These are phyloP conservation scores for Parasitella parasitica DNA, from an alignment of 371 early-diverging fungal genomes.

Conservation along the genomic window DNA sequence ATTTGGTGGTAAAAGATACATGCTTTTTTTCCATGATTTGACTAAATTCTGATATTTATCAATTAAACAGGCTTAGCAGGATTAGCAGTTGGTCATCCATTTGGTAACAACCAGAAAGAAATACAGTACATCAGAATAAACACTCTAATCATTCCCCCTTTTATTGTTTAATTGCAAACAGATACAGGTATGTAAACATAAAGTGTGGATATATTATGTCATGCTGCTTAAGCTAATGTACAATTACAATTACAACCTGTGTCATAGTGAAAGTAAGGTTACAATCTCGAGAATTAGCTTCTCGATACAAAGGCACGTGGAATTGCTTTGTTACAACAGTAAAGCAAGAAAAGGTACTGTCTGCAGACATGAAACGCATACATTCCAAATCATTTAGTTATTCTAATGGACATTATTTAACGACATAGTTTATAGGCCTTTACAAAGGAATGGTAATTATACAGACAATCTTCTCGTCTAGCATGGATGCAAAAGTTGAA, in stretches of 20 bases:
- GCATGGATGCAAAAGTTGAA: neutral
- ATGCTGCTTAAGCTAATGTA: neutral
- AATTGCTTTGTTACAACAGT: slow-evolving; percentile 61
- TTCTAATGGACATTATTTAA: neutral
- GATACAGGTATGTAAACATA: slow-evolving; percentile 36
- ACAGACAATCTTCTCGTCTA: too few species aligned
- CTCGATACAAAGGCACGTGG: slow-evolving; percentile 61
- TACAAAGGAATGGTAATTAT: slow-evolving; percentile 69
- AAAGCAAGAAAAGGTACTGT: slow-evolving; percentile 58
- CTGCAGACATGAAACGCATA: neutral
- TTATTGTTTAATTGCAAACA: slow-evolving; percentile 3
- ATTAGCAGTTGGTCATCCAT: slow-evolving; percentile 66
- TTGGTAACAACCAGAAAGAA: slow-evolving; percentile 44
- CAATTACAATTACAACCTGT: too few species aligned
- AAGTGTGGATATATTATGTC: neutral
- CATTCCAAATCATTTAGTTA: too few species aligned
- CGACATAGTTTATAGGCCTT: slow-evolving; percentile 53
- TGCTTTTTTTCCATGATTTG: neutral
- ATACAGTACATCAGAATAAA: neutral
- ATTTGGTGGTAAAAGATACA: slow-evolving; percentile 48
- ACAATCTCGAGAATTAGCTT: slow-evolving; percentile 53
- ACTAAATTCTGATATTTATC: neutral
- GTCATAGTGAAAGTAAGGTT: slow-evolving; percentile 58
- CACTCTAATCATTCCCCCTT: neutral
- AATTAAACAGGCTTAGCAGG: slow-evolving; percentile 55